A percentile compares a stretch with the other conserved stretches of the same genome.
These are phyloP conservation scores for Wakefieldia striispora DNA, from an alignment of 768 basidiomycete genomes.

Conservation along the genomic window DNA sequence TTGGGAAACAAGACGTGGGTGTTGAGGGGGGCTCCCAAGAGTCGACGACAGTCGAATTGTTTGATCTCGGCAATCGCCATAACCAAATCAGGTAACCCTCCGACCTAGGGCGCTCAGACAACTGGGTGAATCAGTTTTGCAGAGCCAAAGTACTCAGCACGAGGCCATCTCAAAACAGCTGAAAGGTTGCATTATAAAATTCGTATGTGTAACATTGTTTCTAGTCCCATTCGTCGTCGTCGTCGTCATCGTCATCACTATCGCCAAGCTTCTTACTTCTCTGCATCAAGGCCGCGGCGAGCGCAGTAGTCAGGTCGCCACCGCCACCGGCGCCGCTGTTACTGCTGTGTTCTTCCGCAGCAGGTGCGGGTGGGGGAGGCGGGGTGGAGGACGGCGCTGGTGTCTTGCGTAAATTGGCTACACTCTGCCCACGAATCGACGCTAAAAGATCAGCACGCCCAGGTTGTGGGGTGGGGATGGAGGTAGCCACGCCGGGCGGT, in stretches of 20 bases:
- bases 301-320: conserved; percentile 76
- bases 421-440: conserved; percentile 79
- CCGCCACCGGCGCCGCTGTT: conserved; percentile 38
- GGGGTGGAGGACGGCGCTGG: conserved; percentile 29
- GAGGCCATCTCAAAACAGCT: neutral
- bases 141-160: neutral
- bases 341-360: conserved; percentile 31
- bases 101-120: no score
- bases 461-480: conserved; percentile 47
- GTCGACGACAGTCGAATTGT: no score
- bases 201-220: conserved; percentile 4
- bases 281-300: conserved; percentile 80
- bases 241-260: no score
- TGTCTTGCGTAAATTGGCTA: conserved; percentile 66
- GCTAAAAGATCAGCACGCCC: conserved; percentile 69
- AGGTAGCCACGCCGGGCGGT: no score
- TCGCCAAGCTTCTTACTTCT: conserved; percentile 85
- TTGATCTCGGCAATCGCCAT: conserved; percentile 36
- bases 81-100: conserved; percentile 19
- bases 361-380: conserved; percentile 33
- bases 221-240: conserved; percentile 64
- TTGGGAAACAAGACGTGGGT: conserved; percentile 1
- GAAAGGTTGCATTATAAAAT: conserved; percentile 4
- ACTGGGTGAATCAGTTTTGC: neutral
- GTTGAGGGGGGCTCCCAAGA: no score